Evolutionary conservation across 306 rosid species (phyloP).

Genomic region (Vicia villosa): DNA sequence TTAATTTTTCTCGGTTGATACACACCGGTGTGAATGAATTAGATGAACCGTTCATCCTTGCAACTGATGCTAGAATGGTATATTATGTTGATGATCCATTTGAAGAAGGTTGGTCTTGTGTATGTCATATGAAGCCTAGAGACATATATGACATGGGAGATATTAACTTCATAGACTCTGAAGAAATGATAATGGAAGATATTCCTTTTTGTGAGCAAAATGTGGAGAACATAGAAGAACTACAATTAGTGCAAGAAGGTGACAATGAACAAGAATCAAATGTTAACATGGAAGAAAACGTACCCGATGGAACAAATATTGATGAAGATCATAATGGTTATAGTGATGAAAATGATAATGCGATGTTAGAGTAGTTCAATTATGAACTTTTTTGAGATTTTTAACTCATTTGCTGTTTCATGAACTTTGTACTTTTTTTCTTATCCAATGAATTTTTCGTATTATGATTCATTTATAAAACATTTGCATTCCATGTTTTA

Average conservation of each 20-base stretch:
- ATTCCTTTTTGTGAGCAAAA: conserved; percentile 5
- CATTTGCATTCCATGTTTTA: no score
- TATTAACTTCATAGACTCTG: background rate
- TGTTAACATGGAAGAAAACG: no score
- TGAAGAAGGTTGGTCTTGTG: no score
- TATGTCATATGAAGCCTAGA: conserved; percentile 9
- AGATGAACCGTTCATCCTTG: conserved; percentile 31
- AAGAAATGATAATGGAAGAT: background rate
- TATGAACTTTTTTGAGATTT: no score
- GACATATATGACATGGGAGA: conserved; percentile 5
- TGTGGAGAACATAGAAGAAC: conserved; percentile 9
- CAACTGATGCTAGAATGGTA: conserved; percentile 4
- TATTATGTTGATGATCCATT: background rate
- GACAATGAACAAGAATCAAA: background rate
- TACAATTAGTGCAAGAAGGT: background rate
- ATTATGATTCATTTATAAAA: no score
- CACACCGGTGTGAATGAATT: background rate
- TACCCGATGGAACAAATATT: no score
- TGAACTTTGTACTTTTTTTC: no score
- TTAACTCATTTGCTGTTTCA: no score
- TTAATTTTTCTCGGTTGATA: conserved; percentile 13
- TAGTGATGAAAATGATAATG: no score
- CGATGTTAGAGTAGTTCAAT: no score
- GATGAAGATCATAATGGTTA: no score
- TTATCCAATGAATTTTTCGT: no score